Conservation (phyloP, 2,329 filamentous ascomycete species). For the Penicillium griseofulvum region DNA sequence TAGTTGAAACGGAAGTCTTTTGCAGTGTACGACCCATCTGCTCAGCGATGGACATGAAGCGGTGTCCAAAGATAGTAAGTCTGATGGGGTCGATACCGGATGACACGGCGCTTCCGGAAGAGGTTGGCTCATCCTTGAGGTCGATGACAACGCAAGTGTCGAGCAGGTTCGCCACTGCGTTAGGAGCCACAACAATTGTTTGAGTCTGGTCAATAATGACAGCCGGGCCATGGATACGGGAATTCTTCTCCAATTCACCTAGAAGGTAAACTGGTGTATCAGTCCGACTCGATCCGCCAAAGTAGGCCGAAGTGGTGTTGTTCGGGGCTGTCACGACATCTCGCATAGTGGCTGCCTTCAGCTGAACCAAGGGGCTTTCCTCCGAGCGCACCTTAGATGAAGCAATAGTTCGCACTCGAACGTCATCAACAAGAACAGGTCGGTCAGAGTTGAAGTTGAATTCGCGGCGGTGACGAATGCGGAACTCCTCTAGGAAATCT, state of each 20-base stretch:
- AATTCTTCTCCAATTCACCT: slow-evolving; percentile 33
- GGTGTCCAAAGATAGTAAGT: slow-evolving; percentile 55
- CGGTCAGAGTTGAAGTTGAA: slow-evolving; percentile 87
- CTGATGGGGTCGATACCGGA: slow-evolving; percentile 50
- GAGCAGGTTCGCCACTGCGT: slow-evolving; percentile 71
- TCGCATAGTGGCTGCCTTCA: slow-evolving; percentile 39
- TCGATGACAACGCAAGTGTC: slow-evolving; percentile 89
- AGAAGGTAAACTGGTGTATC: slow-evolving; percentile 40
- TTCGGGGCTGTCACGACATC: slow-evolving; percentile 61
- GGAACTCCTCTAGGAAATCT: slow-evolving; percentile 79
- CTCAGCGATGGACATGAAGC: slow-evolving; percentile 60
- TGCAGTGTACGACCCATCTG: slow-evolving; percentile 59
- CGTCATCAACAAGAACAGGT: slow-evolving; percentile 85
- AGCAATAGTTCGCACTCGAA: slow-evolving; percentile 82
- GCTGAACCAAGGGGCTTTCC: slow-evolving; percentile 71
- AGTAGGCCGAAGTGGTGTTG: slow-evolving; percentile 40
- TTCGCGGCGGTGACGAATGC: slow-evolving; percentile 82
- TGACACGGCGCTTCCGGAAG: slow-evolving; percentile 14
- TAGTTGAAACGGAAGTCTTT: slow-evolving; percentile 58
- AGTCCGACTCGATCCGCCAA: slow-evolving; percentile 29
- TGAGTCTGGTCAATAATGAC: slow-evolving; percentile 73
- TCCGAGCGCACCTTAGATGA: slow-evolving; percentile 57
- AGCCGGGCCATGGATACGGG: slow-evolving; percentile 62
- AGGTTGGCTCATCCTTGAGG: slow-evolving; percentile 58
- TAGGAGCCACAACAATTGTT: slow-evolving; percentile 85